Evolutionary conservation across 2,329 filamentous ascomycete species (phyloP).

Genomic region (Aureobasidium sp.): DNA sequence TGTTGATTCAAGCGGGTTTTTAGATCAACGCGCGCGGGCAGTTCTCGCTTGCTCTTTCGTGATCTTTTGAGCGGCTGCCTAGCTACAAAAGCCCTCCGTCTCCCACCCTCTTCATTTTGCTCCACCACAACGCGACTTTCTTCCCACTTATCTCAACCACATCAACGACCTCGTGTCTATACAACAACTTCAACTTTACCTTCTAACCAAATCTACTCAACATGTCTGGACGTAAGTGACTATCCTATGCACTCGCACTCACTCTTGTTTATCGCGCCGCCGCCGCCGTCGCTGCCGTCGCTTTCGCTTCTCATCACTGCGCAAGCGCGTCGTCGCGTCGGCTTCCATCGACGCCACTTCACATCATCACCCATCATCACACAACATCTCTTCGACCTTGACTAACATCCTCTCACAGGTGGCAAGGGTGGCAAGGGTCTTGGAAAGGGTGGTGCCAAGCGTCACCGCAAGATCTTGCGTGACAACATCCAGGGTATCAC

Average conservation of each 20-base stretch:
- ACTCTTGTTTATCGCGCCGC: not conserved
- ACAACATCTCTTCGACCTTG: slow-evolving; percentile 2
- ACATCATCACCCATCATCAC: not conserved
- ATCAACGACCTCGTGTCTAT: slow-evolving; percentile 1
- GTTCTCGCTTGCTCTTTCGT: no score
- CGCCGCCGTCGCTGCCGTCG: not conserved
- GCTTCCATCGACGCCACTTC: not conserved
- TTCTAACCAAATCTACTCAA: slow-evolving; percentile 25
- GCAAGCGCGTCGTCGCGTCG: slow-evolving; percentile 8
- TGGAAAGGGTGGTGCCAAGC: slow-evolving; percentile 97
- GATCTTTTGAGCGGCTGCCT: no score
- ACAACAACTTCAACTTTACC: not conserved
- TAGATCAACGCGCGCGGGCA: no score
- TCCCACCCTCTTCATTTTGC: not conserved
- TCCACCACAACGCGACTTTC: no score
- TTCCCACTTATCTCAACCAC: not conserved
- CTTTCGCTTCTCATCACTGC: not conserved
- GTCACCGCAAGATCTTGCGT: slow-evolving; percentile 97
- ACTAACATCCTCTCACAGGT: slow-evolving; percentile 48
- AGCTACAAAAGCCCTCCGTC: not conserved
- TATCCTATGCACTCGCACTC: not conserved
- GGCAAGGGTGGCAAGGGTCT: slow-evolving; percentile 97
- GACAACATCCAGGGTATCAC: slow-evolving; percentile 99
- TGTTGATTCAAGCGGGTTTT: no score
- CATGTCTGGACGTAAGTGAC: slow-evolving; percentile 47